A percentile compares a stretch with the other conserved stretches of the same genome.
Conservation (phyloP, 1,139 yeast species). For the Sugiyamaella novakii region DNA sequence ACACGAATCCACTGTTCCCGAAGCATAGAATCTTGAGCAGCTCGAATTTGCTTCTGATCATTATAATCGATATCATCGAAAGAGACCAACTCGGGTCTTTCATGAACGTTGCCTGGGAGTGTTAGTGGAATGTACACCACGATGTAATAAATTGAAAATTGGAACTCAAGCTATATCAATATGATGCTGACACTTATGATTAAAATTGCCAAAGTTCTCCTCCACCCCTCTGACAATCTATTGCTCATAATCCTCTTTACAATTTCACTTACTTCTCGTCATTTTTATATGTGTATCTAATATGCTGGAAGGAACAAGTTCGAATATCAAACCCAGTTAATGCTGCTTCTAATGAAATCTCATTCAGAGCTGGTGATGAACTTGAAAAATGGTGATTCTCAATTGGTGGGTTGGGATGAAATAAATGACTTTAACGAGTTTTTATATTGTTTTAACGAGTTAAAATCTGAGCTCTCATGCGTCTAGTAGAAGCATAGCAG, state of each 20-base stretch:
- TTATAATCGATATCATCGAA: conserved; percentile 82
- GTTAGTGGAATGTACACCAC: too few relatives aligned
- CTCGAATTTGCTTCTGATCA: conserved; percentile 61
- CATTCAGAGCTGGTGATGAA: conserved; percentile 3
- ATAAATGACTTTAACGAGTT: conserved; percentile 1
- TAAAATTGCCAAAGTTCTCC: too few relatives aligned
- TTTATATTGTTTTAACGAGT: not conserved
- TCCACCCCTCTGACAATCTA: too few relatives aligned
- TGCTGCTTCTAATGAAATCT: conserved; percentile 3
- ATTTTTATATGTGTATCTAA: conserved; percentile 6
- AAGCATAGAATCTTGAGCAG: conserved; percentile 74
- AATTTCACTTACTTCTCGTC: conserved; percentile 15
- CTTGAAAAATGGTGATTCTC: conserved; percentile 13
- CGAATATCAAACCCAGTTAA: not conserved
- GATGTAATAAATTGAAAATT: too few relatives aligned
- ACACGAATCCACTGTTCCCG: conserved; percentile 82
- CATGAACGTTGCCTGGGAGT: conserved; percentile 46
- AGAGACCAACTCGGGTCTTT: conserved; percentile 74
- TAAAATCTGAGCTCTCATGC: too few relatives aligned
- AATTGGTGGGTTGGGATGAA: conserved; percentile 12
- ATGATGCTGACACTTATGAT: too few relatives aligned
- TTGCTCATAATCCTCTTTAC: too few relatives aligned
- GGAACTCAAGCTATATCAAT: not conserved
- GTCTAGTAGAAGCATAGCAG: too few relatives aligned
- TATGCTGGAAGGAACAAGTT: too few relatives aligned